Evolutionary conservation across 2,329 filamentous ascomycete species (phyloP).

Genomic region (Neofusicoccum sp.): DNA sequence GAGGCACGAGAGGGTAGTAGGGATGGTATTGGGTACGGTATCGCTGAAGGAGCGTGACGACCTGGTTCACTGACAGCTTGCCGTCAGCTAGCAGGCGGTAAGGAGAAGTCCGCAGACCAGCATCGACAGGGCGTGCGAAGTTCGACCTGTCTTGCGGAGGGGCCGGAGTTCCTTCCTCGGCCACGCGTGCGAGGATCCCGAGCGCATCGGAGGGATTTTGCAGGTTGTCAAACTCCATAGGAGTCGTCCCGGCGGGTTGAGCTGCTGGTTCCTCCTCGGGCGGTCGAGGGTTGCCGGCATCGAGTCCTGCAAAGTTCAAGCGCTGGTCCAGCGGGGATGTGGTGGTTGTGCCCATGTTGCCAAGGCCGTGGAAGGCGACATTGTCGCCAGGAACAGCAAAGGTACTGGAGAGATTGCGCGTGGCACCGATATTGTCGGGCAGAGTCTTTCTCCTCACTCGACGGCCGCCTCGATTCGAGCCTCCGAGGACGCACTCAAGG

Average conservation of each 20-base stretch:
- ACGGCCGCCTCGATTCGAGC: conserved; percentile 61
- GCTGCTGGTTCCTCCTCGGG: background rate
- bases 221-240: conserved; percentile 44
- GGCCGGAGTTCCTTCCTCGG: conserved; percentile 32
- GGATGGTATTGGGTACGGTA: conserved; percentile 69
- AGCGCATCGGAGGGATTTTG: conserved; percentile 54
- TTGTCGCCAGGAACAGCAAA: conserved; percentile 29
- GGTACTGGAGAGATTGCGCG: conserved; percentile 25
- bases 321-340: conserved; percentile 13
- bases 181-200: conserved; percentile 52
- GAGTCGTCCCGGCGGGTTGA: conserved; percentile 5
- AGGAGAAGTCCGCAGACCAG: conserved; percentile 31
- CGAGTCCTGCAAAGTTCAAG: conserved; percentile 12
- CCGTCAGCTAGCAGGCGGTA: conserved; percentile 48
- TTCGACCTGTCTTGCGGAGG: background rate
- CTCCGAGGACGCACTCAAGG: conserved; percentile 61
- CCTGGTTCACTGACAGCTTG: conserved; percentile 46
- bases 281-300: conserved; percentile 4
- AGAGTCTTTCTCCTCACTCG: conserved; percentile 54
- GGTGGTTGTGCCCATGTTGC: conserved; percentile 38
- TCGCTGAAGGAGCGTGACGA: conserved; percentile 57
- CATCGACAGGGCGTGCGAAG: conserved; percentile 32
- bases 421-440: conserved; percentile 33
- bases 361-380: conserved; percentile 38
- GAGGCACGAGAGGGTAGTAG: conserved; percentile 69